Evolutionary conservation across 2,329 filamentous ascomycete genomes (phyloP).

Genomic region (Thielaviopsis punctulata): DNA sequence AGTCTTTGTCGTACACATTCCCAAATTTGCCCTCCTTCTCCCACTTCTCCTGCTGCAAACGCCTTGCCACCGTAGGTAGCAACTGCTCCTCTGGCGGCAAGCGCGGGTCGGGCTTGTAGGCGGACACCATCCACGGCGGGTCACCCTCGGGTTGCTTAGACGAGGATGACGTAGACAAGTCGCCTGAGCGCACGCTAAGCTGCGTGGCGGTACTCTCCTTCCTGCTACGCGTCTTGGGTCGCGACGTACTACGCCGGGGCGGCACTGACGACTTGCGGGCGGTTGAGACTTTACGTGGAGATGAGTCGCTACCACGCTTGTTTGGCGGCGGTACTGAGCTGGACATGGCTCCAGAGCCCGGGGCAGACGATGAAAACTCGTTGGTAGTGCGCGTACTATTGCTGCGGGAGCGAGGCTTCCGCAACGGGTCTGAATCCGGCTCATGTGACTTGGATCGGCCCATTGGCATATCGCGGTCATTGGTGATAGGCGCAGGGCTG

Average conservation of each 20-base stretch:
- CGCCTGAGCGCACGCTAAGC: constrained; percentile 46
- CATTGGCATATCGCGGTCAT: constrained; percentile 53
- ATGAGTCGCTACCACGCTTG: constrained; percentile 6
- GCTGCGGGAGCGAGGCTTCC: constrained; percentile 51
- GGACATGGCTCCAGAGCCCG: neutral
- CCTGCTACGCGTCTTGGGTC: constrained; percentile 17
- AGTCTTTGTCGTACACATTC: constrained; percentile 71
- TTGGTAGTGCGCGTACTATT: constrained; percentile 41
- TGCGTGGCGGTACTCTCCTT: constrained; percentile 44
- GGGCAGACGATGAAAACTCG: constrained; percentile 12
- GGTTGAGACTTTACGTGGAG: constrained; percentile 13
- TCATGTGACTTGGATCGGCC: constrained; percentile 25
- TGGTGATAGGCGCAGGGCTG: constrained; percentile 59
- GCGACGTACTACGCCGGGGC: constrained; percentile 23
- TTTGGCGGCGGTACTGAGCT: constrained; percentile 8
- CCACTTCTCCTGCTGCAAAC: constrained; percentile 89
- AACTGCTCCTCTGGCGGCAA: constrained; percentile 91
- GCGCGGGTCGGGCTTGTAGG: constrained; percentile 90
- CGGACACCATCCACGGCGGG: constrained; percentile 83
- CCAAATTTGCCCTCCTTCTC: constrained; percentile 80
- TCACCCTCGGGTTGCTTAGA: constrained; percentile 71
- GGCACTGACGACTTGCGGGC: constrained; percentile 29
- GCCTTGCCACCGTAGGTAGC: constrained; percentile 79
- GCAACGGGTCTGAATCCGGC: constrained; percentile 27
- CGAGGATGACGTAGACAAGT: constrained; percentile 21